A percentile compares a stretch with the other conserved stretches of the same genome.
These are phyloP conservation scores for Kodamaea hsintzibuensis DNA, from an alignment of 805 yeast genomes.

Conservation along the genomic window DNA sequence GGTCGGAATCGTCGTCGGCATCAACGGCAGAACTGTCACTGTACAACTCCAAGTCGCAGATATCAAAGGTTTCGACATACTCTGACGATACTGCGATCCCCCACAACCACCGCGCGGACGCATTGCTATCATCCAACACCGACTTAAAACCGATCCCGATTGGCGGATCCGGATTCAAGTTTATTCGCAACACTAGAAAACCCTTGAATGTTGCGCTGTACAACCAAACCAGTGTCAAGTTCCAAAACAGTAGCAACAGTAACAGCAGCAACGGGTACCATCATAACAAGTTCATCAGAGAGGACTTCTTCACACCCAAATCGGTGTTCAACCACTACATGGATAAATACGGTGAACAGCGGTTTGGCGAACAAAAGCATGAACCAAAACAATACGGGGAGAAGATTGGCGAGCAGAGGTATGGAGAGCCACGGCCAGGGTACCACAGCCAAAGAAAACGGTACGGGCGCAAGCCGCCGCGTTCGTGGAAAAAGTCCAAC, in stretches of 20 bases:
- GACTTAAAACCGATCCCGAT: constrained; percentile 44
- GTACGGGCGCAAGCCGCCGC: constrained; percentile 22
- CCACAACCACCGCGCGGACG: constrained; percentile 45
- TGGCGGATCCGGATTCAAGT: constrained; percentile 23
- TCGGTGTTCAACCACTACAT: constrained; percentile 69
- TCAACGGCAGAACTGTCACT: constrained; percentile 13
- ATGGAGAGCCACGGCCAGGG: constrained; percentile 4
- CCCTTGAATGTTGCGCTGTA: constrained; percentile 70
- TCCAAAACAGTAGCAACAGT: constrained; percentile 9
- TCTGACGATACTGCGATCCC: constrained; percentile 21
- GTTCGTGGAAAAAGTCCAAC: constrained; percentile 30
- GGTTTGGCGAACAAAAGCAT: constrained; percentile 17
- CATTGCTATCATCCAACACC: constrained; percentile 39
- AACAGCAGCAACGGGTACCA: constrained; percentile 10
- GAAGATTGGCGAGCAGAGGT: constrained; percentile 5
- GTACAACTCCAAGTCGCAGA: constrained; percentile 3
- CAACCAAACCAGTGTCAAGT: constrained; percentile 24
- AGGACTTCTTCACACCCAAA: constrained; percentile 78
- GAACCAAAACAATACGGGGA: neutral
- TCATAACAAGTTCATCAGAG: constrained; percentile 50
- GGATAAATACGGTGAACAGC: constrained; percentile 58
- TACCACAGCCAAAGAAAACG: constrained; percentile 14
- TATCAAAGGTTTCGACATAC: neutral
- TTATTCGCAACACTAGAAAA: constrained; percentile 48
- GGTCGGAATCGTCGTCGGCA: constrained; percentile 3